phyloP scores from a whole-genome alignment of 192 early-diverging fungal genomes.

The Gamsiella multidivaricata region DNA sequence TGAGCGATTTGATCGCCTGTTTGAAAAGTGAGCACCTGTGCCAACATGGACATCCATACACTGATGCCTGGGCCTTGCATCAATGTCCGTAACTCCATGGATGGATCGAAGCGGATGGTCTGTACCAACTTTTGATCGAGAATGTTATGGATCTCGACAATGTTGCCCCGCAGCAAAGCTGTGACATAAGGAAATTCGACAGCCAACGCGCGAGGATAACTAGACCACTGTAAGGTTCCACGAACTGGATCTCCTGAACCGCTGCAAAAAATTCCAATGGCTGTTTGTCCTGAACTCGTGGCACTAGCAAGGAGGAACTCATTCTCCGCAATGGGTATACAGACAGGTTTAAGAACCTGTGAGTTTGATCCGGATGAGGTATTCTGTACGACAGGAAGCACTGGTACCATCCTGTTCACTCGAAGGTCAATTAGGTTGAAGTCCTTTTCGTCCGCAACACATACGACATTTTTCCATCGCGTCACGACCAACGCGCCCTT shows the following conservation, averaged over 20 bases:
- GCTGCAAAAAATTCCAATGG: slow-evolving; percentile 81
- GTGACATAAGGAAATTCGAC: slow-evolving; percentile 84
- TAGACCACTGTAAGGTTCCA: slow-evolving; percentile 68
- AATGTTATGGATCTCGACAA: slow-evolving; percentile 82
- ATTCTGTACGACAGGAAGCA: slow-evolving; percentile 37
- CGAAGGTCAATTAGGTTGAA: slow-evolving; percentile 75
- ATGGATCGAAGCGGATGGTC: slow-evolving; percentile 52
- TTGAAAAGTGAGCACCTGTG: slow-evolving; percentile 37
- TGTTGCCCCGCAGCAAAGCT: slow-evolving; percentile 72
- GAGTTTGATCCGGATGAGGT: slow-evolving; percentile 16
- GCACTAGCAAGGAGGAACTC: slow-evolving; percentile 78
- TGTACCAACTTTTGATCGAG: slow-evolving; percentile 73
- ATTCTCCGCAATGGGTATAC: slow-evolving; percentile 65
- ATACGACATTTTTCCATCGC: slow-evolving; percentile 65
- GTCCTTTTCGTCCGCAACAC: slow-evolving; percentile 73
- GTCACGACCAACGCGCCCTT: slow-evolving; percentile 71
- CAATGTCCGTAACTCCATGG: slow-evolving; percentile 60
- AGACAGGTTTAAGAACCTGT: slow-evolving; percentile 65
- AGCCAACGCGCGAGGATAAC: slow-evolving; percentile 62
- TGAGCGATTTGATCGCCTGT: neutral
- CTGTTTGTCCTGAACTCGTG: slow-evolving; percentile 50
- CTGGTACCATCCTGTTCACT: slow-evolving; percentile 39
- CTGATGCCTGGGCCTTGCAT: slow-evolving; percentile 63
- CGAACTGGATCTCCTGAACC: slow-evolving; percentile 75
- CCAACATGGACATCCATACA: slow-evolving; percentile 59